These are phyloP conservation scores for Wallacemonas sp. DNA, from an alignment of 208 protist species.

Conservation along the genomic window DNA sequence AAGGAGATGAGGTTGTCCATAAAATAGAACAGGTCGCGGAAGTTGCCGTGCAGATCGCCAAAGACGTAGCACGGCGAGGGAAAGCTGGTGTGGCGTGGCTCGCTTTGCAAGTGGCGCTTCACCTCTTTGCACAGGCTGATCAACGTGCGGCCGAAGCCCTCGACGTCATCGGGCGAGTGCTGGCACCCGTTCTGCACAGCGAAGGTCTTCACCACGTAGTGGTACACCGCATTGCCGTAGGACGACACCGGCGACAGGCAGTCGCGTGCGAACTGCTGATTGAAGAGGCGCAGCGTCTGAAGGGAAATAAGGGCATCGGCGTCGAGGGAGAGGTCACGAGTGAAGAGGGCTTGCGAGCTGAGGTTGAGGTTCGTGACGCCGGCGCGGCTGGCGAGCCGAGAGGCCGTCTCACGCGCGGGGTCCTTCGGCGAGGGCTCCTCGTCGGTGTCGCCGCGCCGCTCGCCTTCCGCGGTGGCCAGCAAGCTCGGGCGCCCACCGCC, in stretches of 20 bases:
- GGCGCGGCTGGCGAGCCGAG: constrained; percentile 40
- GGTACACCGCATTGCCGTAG: constrained; percentile 75
- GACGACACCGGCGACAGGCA: constrained; percentile 61
- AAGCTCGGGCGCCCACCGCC: constrained; percentile 15
- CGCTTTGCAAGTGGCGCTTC: constrained; percentile 54
- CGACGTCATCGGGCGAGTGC: constrained; percentile 68
- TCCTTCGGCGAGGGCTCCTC: constrained; percentile 41
- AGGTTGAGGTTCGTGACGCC: constrained; percentile 47
- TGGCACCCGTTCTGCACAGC: constrained; percentile 79
- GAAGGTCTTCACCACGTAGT: constrained; percentile 88
- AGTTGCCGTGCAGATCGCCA: constrained; percentile 95
- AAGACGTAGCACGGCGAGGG: constrained; percentile 93
- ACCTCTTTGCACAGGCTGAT: constrained; percentile 77
- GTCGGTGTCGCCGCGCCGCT: constrained; percentile 3
- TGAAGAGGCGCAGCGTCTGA: constrained; percentile 75
- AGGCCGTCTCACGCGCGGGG: constrained; percentile 26
- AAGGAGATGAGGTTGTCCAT: constrained; percentile 91
- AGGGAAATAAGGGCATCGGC: constrained; percentile 78
- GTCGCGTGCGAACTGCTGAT: constrained; percentile 55
- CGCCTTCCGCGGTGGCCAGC: constrained; percentile 11
- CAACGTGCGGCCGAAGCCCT: constrained; percentile 84
- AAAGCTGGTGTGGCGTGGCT: constrained; percentile 67
- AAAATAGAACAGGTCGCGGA: constrained; percentile 93
- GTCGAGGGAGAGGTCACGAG: constrained; percentile 66
- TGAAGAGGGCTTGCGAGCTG: constrained; percentile 34